Evolutionary conservation across 257 asterid species (phyloP), one percentile per base, ranked within the genome.

Genomic region (Lithospermum erythrorhizon): DNA sequence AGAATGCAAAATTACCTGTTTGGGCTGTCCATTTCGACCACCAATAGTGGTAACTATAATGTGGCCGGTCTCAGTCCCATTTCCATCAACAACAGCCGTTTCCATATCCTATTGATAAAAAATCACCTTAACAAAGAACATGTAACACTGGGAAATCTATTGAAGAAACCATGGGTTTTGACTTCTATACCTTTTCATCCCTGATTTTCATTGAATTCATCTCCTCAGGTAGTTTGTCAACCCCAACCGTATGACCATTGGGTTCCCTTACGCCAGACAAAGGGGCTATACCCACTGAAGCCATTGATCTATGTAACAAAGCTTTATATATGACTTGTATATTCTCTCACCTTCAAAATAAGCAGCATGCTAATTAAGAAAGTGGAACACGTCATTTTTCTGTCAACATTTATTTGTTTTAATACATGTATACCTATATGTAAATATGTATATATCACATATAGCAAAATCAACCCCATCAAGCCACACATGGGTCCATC

Each of bases 51-150:
- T 85, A 76, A 87, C 97, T 47, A 90, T 90, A 71, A 87, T 83
- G 78, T 90, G 97, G 57, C 97, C 97, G 20, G 95, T 68, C 84
- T 90, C 97, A 62, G 97, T 87, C 63, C 94, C 97, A 80, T 85
- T 87, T 59, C 94, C 97, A 66, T 84, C 86, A 47, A 89, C 95
- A 61, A 86, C 66, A 49, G 86, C 64, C 47, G 89, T 84, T 79
- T 86, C 95, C 82, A 86, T 79, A 72, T 89, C 97, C 97, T 86
- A 72, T 27, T 35, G 20, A 61, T 6, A 7, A 32, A 13, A 30
- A 19, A 58, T 55, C 29, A 7, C 30, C 13, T 22, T 55, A 65
- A 48, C 54, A 68, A 48, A 47, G 25, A 24, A 65, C 27, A 68
- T 57, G 54, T 49, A 66, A 52, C 1, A 18, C 15, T 15, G 59